These are phyloP conservation scores for Aspergillus panamensis DNA, from an alignment of 495 filamentous ascomycete genomes.

Conservation along the genomic window DNA sequence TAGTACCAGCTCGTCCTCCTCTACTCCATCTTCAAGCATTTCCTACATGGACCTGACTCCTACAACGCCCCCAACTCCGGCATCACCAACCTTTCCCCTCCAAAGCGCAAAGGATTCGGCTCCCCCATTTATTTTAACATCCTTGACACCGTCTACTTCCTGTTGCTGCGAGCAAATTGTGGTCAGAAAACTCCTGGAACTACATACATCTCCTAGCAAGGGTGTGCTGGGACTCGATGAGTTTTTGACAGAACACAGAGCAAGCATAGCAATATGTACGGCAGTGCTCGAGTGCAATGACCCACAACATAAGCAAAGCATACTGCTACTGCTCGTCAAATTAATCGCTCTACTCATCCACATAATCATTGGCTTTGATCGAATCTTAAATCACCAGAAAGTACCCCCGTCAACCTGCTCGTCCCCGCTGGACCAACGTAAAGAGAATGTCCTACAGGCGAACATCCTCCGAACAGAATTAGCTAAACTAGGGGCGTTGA, in stretches of 20 bases:
- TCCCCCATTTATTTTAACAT: background rate
- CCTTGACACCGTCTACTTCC: background rate
- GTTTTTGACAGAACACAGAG: constrained; percentile 8
- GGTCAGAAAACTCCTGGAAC: background rate
- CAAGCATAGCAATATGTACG: constrained; percentile 8
- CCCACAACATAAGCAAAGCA: constrained; percentile 1
- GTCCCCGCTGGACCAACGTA: background rate
- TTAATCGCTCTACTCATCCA: constrained; percentile 9
- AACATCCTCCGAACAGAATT: constrained; percentile 7
- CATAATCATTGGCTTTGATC: constrained; percentile 8
- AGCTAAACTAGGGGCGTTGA: constrained; percentile 7
- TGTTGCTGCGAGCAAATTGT: background rate
- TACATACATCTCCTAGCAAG: background rate
- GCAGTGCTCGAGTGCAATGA: constrained; percentile 3
- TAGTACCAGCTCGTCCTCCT: background rate
- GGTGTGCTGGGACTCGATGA: background rate
- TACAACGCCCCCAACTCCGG: background rate
- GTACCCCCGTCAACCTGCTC: background rate
- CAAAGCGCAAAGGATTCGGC: background rate
- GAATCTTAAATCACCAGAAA: background rate
- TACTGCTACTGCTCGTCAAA: constrained; percentile 4
- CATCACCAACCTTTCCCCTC: background rate
- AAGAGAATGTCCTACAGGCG: constrained; percentile 5
- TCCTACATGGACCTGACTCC: background rate
- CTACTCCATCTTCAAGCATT: background rate